Base-by-base conservation (phyloP, 495 filamentous ascomycete genomes). In the Symbiotaphrina buchneri region DNA sequence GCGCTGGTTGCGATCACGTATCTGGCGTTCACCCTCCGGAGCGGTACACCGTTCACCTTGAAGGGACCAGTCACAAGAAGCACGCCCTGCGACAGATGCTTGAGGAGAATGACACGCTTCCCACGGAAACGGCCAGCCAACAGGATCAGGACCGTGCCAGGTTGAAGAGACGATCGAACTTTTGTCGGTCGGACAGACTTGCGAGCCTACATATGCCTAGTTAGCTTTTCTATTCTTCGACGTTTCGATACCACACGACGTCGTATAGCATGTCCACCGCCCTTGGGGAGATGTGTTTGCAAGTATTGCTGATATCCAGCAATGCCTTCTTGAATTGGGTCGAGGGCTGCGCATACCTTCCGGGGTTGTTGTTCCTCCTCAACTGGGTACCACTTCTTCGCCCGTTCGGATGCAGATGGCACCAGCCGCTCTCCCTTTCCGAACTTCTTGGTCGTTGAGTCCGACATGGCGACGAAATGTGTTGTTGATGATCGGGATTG, bases 91-190 rank as follows among this genome's bases (percentile, higher is more conserved):
- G 74, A 60, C 51, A 99, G 82, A 61, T 73, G 65, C 69, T 94
- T 95, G 55, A 99, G 78, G 56, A 93, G 83, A 51, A 99, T 64
- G 49, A 99, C 90, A 53, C 90, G 90, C 79, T 94, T 95, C 65
- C 90, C 90, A 47, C 90, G 87, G 79, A 95, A 99, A 51, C 90
- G 87, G 47, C 90, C 90, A 58, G 90, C 87, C 49, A 99, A 80
- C 54, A 99, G 79, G 58, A 99, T 95, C 48, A 99, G 72, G 48
- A 95, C 65, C 52, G 80, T 74, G 54, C 90, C 90, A 53, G 87
- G 90, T 52, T 72, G 62, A 47, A 99, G 84, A 40, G 75, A 73
- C 44, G 73, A 56, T 44, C 90, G 84, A 42, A 78, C 65, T 54
- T 78, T 73, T 48, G 83, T 67, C 36, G 82, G 63, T 42, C 80